Base-by-base conservation (phyloP, 2,329 filamentous ascomycete genomes). In the Lecanosticta acicola region DNA sequence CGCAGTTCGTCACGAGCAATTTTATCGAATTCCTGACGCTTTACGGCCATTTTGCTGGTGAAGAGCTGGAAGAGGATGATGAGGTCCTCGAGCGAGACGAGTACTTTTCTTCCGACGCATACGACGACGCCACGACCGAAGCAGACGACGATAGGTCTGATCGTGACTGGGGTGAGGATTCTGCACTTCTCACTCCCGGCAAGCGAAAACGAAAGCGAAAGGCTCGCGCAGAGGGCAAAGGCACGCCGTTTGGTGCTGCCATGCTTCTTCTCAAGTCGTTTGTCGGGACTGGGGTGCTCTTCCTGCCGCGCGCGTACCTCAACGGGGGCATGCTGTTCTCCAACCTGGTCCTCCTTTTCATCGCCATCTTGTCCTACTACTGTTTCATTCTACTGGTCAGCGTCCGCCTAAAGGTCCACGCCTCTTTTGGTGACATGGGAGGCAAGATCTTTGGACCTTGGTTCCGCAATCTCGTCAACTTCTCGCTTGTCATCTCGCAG, bases 321-420 rank as follows among this genome's bases (percentile, higher is more conserved):
- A 98, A 95, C 60, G 93, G 93, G 43, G 93, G 93, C 48, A 97
- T 98, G 90, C 71, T 95, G 13, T 98, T 98, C 68, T 95, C 89
- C 60, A 95, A 94, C 63, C 55, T 94, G 41, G 85, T 98, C 13
- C 78, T 98, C n/a, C 73, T 98, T 17, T 78, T 76, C 32, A 87
- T 98, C 13, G 90, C 93, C 4, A 73, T 79, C 2, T 74, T 98
- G 48, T 96, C 90, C 65, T 98, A 95, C 70, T 95, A 96, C 72
- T 96, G 90, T 71, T 98, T 98, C 68, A 89, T 98, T 34, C 76
- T 98, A 11, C 78, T 98, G 24, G 89, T 96, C 52, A 84, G 84
- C 49, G 93, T 89, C 1, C 84, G 93, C 26, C 73, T 95, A 39
- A 85, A 81, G 63, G 80, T 97, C 20, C 84, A 90, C 39, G 89